A percentile compares a stretch with the other conserved stretches of the same genome.
Conservation (phyloP, 2,329 filamentous ascomycete genomes). For the Blumeria graminis region DNA sequence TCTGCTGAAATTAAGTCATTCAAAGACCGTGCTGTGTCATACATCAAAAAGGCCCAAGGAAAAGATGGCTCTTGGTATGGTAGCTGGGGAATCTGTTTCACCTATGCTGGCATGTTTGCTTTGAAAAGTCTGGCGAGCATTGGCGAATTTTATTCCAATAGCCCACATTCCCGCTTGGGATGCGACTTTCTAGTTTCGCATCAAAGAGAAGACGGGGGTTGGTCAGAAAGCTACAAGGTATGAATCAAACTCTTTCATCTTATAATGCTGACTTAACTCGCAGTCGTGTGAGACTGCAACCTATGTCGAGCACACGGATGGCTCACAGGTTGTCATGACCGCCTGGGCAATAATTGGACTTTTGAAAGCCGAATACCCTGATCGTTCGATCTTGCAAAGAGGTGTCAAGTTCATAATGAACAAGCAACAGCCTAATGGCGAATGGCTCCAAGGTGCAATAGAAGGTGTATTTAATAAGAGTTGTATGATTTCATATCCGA, state of each 20-base stretch:
- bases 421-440: conserved; percentile 67
- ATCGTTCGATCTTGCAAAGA: conserved; percentile 44
- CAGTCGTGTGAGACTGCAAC: conserved; percentile 52
- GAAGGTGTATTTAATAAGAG: conserved; percentile 98
- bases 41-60: conserved; percentile 59
- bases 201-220: conserved; percentile 75
- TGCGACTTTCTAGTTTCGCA: conserved; percentile 71
- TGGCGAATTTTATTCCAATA: conserved; percentile 61
- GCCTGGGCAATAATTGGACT: conserved; percentile 70
- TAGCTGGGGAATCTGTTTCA: conserved; percentile 94
- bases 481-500: conserved; percentile 97
- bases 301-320: conserved; percentile 49
- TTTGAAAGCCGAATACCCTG: conserved; percentile 60
- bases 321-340: conserved; percentile 82
- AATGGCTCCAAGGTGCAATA: conserved; percentile 88
- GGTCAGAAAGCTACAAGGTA: conserved; percentile 82
- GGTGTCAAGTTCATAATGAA: conserved; percentile 64
- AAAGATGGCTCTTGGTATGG: conserved; percentile 91
- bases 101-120: conserved; percentile 91
- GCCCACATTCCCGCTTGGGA: conserved; percentile 41
- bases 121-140: conserved; percentile 62
- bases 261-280: conserved; percentile 4
- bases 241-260: neutral
- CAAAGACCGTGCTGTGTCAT: conserved; percentile 48
- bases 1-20: conserved; percentile 48